phyloP scores from a whole-genome alignment of 108 stramenopile genomes.

The Stephanodiscus minutulus region DNA sequence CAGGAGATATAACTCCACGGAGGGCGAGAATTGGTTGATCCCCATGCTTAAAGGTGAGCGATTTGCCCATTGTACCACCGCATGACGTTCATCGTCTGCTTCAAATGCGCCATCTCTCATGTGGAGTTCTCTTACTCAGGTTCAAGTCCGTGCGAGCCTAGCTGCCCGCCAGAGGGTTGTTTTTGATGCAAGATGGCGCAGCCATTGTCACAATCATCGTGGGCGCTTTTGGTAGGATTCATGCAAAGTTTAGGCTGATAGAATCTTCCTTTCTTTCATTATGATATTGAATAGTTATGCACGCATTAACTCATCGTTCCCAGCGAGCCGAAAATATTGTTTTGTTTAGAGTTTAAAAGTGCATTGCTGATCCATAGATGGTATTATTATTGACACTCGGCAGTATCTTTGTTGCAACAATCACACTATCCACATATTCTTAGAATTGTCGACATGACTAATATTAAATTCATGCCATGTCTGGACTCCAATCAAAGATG shows the following conservation, averaged over 20 bases:
- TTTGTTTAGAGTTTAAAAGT: too few relatives aligned
- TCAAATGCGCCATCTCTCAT: not conserved
- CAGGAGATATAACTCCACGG: slow-evolving; percentile 26
- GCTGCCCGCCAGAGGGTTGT: slow-evolving; percentile 36
- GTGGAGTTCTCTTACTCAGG: not conserved
- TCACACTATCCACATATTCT: too few relatives aligned
- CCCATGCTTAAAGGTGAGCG: slow-evolving; percentile 27
- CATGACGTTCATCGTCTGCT: not conserved
- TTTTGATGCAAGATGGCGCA: slow-evolving; percentile 1
- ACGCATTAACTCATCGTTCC: too few relatives aligned
- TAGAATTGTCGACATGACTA: too few relatives aligned
- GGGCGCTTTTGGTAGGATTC: not conserved
- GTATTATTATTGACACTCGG: too few relatives aligned
- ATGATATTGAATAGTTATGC: not conserved
- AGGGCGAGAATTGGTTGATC: slow-evolving; percentile 25
- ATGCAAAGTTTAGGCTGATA: too few relatives aligned
- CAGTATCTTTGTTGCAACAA: too few relatives aligned
- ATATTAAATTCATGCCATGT: too few relatives aligned
- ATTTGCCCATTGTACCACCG: too few relatives aligned
- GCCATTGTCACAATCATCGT: not conserved
- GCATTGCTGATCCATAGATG: too few relatives aligned
- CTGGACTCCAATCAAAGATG: too few relatives aligned
- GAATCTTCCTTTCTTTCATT: not conserved
- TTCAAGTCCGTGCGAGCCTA: slow-evolving; percentile 31
- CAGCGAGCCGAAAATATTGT: too few relatives aligned